These are phyloP conservation scores for Dactylellina drechsleri DNA, from an alignment of 2,329 filamentous ascomycete species.

Conservation along the genomic window DNA sequence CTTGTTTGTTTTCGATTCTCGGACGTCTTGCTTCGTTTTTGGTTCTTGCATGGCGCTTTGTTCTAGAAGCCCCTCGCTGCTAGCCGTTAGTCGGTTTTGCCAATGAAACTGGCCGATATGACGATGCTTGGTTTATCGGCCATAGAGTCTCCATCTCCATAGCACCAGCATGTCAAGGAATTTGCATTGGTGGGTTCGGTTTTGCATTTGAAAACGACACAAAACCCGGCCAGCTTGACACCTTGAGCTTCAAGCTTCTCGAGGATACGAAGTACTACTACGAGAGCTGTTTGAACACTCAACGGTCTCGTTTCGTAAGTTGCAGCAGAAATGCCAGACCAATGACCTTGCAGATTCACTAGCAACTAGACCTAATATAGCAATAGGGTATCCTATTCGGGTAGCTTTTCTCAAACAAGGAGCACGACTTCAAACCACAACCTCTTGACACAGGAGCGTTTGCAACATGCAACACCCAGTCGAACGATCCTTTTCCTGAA, in stretches of 20 bases:
- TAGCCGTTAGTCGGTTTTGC: background rate
- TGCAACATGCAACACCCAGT: conserved; percentile 3
- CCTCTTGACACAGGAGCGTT: conserved; percentile 20
- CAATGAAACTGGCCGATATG: no score
- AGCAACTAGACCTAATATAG: background rate
- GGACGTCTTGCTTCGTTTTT: background rate
- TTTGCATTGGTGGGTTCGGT: background rate
- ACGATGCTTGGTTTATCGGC: no score
- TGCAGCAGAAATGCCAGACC: background rate
- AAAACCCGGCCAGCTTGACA: background rate
- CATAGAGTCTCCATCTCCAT: no score
- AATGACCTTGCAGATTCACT: background rate
- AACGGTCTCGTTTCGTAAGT: background rate
- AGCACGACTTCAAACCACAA: conserved; percentile 3
- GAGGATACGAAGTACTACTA: no score
- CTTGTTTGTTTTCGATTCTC: background rate
- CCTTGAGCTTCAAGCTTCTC: no score
- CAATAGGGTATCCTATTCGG: background rate
- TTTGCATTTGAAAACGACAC: background rate
- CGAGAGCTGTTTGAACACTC: no score
- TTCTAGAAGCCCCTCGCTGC: background rate
- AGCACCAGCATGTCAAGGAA: background rate
- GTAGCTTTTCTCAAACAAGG: conserved; percentile 2
- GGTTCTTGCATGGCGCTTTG: background rate
- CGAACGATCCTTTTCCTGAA: no score